A percentile compares a stretch with the other conserved stretches of the same genome.
Conservation (phyloP, 164 flowering plant species). For the Piper longum region DNA sequence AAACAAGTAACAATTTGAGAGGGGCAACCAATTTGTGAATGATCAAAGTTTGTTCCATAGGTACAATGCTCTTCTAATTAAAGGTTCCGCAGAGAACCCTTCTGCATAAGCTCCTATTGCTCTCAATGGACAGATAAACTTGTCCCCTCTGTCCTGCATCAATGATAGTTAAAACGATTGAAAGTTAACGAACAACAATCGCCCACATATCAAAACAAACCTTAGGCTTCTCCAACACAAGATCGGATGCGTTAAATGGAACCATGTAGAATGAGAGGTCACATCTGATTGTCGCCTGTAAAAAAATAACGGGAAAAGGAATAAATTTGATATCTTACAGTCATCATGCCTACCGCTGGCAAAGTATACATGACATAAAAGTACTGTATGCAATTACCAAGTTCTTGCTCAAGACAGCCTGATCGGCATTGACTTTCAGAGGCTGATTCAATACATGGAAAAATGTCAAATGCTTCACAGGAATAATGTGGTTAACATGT, state of each 20-base stretch:
- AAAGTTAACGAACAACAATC: not conserved
- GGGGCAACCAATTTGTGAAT: not conserved
- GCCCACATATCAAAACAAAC: constrained; percentile 20
- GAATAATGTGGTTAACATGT: not conserved
- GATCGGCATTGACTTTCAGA: constrained; percentile 45
- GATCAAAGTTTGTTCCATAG: constrained; percentile 59
- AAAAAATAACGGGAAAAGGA: not conserved
- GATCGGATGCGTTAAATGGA: constrained; percentile 54
- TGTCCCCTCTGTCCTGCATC: constrained; percentile 74
- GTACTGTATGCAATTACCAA: constrained; percentile 31
- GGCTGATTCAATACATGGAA: constrained; percentile 25
- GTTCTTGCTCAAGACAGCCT: constrained; percentile 74
- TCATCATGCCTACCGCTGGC: too few relatives aligned
- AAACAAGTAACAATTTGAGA: not conserved
- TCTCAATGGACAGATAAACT: constrained; percentile 56
- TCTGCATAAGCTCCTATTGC: constrained; percentile 94
- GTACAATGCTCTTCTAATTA: constrained; percentile 55
- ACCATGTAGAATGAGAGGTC: constrained; percentile 93
- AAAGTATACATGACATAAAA: too few relatives aligned
- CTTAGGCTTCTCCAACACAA: constrained; percentile 63
- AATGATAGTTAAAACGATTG: not conserved
- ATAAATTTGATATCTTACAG: too few relatives aligned
- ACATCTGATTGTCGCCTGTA: constrained; percentile 62
- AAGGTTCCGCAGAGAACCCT: constrained; percentile 76
- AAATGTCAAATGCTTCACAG: not conserved